Base-by-base conservation (phyloP, 148 eudicot genomes). In the Dianthus caryophyllus region DNA sequence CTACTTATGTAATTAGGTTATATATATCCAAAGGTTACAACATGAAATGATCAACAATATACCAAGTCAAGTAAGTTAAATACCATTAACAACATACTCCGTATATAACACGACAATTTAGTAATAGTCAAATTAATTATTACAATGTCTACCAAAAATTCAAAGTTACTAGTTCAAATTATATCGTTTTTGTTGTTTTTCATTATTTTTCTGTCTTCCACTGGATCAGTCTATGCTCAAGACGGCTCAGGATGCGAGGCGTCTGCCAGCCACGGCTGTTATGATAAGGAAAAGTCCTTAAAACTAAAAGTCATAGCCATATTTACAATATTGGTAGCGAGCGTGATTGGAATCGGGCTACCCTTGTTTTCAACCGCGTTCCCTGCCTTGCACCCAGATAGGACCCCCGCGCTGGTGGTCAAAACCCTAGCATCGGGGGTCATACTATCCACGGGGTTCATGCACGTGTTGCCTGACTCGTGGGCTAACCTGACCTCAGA, bases 341-440 rank as follows among this genome's bases (percentile, higher is more conserved):
- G 82, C 26, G 33, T 76, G 31, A 67, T 82, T 9, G 85, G 85
- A 16, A 75, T 82, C 30, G 68, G 77, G 0, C 29, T 76, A 9
- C 85, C 85, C 14, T 49, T 82, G 2, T 68, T 83, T 16, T 78
- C 81, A 17, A 73, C 72, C 1, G 71, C 73, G 9, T 27, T 82
- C 2, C 78, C 80, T 5, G 66, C 79, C 0, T 39, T 83, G 9
- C 74, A 73, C 12, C 81, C 83, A 0, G 83, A 83, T 14, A 41
- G 75, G 8, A 74, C 65, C 12, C 20, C 80, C 6, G 73, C 82
- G 13, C 47, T 80, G 7, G 61, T 83, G 39, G 79, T 80, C 36
- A 83, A 83, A 39, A 70, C 78, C 6, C 51, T 83, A 6, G 87
- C 84, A 0, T 74, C 87, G 5, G 84, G 87, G 31, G 87, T 83